A percentile compares a stretch with the other conserved stretches of the same genome.
Evolutionary conservation across 2,329 filamentous ascomycete genomes (phyloP).

Genomic region (Nemania serpens): DNA sequence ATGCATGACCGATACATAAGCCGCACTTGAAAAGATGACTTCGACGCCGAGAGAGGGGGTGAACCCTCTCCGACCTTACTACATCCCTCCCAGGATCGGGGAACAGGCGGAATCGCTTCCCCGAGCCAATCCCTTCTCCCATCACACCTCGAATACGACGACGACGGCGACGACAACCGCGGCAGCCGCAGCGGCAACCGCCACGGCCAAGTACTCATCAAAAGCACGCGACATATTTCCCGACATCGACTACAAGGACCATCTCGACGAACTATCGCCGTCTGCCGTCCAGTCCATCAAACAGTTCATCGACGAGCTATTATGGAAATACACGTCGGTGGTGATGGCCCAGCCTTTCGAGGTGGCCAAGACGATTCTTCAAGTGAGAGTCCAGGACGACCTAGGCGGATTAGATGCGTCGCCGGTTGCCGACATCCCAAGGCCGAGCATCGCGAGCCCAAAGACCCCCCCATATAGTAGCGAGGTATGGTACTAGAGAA

Average conservation of each 20-base stretch:
- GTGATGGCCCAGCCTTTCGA: conserved; percentile 95
- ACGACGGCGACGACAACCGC: conserved; percentile 44
- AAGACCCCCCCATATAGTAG: conserved; percentile 44
- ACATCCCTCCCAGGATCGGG: conserved; percentile 68
- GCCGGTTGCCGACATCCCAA: conserved; percentile 34
- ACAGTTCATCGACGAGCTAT: conserved; percentile 78
- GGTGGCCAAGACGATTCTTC: conserved; percentile 91
- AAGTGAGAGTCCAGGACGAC: conserved; percentile 68
- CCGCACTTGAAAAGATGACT: conserved; percentile 18
- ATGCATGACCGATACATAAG: conserved; percentile 7
- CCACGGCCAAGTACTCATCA: conserved; percentile 51
- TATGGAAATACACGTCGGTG: conserved; percentile 91
- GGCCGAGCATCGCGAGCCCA: conserved; percentile 42
- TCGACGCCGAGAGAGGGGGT: conserved; percentile 54
- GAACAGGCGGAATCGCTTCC: conserved; percentile 50
- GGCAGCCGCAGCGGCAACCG: conserved; percentile 22
- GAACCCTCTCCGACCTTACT: conserved; percentile 65
- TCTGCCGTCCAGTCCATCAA: conserved; percentile 75
- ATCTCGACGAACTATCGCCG: conserved; percentile 76
- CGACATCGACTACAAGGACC: conserved; percentile 91
- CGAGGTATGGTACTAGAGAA: conserved; percentile 33
- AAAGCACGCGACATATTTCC: conserved; percentile 84
- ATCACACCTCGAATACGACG: conserved; percentile 51
- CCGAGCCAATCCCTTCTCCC: conserved; percentile 52
- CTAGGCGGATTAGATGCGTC: conserved; percentile 44